Base-by-base conservation (phyloP, 805 yeast genomes). In the Saccharomycopsis babjevae region DNA sequence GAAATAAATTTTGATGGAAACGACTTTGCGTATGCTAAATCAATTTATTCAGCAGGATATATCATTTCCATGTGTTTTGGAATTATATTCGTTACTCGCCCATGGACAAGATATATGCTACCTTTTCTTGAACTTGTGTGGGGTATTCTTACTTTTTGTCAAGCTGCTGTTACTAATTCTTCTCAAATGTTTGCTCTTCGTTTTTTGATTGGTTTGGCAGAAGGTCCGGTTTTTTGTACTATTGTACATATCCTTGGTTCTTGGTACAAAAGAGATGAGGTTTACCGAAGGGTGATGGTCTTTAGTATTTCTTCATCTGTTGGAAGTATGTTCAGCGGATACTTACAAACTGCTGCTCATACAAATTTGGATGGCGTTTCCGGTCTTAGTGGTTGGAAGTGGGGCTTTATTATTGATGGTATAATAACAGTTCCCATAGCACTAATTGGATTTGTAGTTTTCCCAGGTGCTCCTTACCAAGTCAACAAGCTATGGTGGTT, bases 321-420 rank as follows among this genome's bases (percentile, higher is more conserved):
- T 42, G 91, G 88, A 40, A 72, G 79, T 25, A 73, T 84, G 62
- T 83, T 88, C 13, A 77, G 86, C 1, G 87, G 88, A 50, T 79
- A 83, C 62, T 73, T 86, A 50, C 86, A 84, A 66, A 81, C 85
- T n/a, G 80, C 84, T 11, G 77, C 84, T 34, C 78, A 73, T 60
- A 67, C 75, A 28, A 66, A 71, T 46, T 68, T 86, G 64, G 71
- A 76, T 58, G 88, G 86, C 34, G 72, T 68, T 13, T 67, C 70
- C 54, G 89, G 89, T 0, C 72, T 81, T 15, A 76, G 77, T 8
- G 83, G 88, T 11, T 86, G 90, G 90, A 77, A 84, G 73, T 86
- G 90, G 90, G 81, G 83, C 68, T 86, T 83, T 67, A 81, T 86
- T 54, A 77, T 86, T 63, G 89, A 85, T 69, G 85, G 85, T 11